Evolutionary conservation across 2,329 filamentous ascomycete species (phyloP).

Genomic region (Neopestalotiopsis clavispora): DNA sequence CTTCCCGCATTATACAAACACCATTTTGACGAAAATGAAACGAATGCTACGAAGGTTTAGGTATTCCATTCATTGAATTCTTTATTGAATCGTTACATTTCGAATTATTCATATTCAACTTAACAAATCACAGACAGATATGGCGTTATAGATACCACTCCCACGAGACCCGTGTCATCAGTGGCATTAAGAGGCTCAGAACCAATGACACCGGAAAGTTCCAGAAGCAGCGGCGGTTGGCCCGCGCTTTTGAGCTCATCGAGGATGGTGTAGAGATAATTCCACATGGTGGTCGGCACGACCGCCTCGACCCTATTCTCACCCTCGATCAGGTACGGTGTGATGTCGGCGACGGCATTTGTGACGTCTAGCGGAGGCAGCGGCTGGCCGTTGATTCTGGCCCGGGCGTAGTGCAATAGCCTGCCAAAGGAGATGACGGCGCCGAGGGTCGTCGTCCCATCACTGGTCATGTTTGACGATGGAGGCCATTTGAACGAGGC

Average conservation of each 20-base stretch:
- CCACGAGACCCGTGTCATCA: neutral
- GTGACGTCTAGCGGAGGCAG: neutral
- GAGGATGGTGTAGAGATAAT: neutral
- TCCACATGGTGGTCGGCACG: neutral
- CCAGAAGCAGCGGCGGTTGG: neutral
- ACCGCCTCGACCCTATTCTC: neutral
- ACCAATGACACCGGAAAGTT: neutral
- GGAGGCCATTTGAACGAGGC: neutral
- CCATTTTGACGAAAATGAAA: too few relatives aligned
- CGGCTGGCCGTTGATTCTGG: neutral
- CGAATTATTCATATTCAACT: too few relatives aligned
- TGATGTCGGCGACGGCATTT: neutral
- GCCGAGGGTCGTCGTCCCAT: neutral
- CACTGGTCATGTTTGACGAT: neutral
- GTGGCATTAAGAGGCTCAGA: neutral
- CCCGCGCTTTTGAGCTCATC: neutral
- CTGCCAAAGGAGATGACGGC: neutral
- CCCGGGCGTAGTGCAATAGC: neutral
- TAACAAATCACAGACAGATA: neutral
- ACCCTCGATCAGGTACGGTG: neutral
- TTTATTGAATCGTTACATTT: too few relatives aligned
- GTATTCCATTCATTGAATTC: too few relatives aligned
- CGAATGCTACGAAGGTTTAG: too few relatives aligned
- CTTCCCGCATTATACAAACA: too few relatives aligned
- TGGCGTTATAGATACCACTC: neutral